Conservation (phyloP, 2,329 filamentous ascomycete species). For the Talaromyces sp. region DNA sequence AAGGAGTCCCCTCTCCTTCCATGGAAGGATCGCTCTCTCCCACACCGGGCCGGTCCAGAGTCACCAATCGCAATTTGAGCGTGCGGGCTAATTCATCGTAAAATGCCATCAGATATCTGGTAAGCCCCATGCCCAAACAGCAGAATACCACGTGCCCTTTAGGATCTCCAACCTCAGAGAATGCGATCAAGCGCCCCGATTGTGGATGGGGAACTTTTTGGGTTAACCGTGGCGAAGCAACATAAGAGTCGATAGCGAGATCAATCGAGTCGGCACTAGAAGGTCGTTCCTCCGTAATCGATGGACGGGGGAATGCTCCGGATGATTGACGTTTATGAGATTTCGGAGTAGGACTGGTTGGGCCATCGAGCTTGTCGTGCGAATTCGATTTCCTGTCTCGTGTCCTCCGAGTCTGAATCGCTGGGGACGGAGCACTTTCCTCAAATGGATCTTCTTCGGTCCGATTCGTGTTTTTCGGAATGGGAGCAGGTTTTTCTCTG, state of each 20-base stretch:
- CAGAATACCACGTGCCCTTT: slow-evolving; percentile 90
- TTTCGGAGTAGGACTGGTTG: slow-evolving; percentile 20
- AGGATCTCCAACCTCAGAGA: slow-evolving; percentile 92
- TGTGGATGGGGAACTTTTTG: slow-evolving; percentile 84
- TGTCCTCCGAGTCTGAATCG: slow-evolving; percentile 58
- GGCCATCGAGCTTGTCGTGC: slow-evolving; percentile 27
- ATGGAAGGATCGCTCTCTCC: slow-evolving; percentile 84
- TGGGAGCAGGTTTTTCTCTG: slow-evolving; percentile 7
- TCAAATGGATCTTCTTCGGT: slow-evolving; percentile 33
- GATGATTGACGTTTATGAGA: slow-evolving; percentile 37
- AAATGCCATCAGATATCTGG: slow-evolving; percentile 91
- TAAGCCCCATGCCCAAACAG: slow-evolving; percentile 96
- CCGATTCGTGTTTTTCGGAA: slow-evolving; percentile 26
- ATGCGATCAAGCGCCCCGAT: slow-evolving; percentile 83
- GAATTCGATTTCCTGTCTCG: slow-evolving; percentile 28
- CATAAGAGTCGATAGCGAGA: slow-evolving; percentile 77
- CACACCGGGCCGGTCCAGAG: slow-evolving; percentile 87
- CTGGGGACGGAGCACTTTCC: slow-evolving; percentile 66
- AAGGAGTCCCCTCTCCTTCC: slow-evolving; percentile 76
- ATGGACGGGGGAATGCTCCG: slow-evolving; percentile 33
- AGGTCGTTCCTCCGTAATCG: slow-evolving; percentile 65
- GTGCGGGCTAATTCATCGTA: slow-evolving; percentile 93
- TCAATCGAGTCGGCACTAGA: slow-evolving; percentile 82
- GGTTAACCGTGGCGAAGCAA: slow-evolving; percentile 76
- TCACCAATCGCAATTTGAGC: slow-evolving; percentile 83